Evolutionary conservation across 495 filamentous ascomycete genomes (phyloP).

Genomic region (Lasiosphaeris hirsuta): DNA sequence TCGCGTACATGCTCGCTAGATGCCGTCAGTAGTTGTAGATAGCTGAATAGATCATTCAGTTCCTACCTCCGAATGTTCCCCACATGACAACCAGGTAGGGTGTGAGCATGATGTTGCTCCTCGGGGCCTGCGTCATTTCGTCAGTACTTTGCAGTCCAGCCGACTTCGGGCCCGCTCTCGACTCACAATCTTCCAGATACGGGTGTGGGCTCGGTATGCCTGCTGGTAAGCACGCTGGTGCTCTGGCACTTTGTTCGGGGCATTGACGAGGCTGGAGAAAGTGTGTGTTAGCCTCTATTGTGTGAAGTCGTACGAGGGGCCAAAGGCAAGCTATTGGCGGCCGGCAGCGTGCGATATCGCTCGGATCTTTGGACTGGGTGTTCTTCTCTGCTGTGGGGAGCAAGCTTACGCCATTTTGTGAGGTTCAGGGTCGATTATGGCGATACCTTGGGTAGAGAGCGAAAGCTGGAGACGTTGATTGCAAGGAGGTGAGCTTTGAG

Average conservation of each 20-base stretch:
- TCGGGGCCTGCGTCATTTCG: constrained; percentile 51
- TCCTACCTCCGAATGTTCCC: constrained; percentile 50
- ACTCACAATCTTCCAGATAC: constrained; percentile 86
- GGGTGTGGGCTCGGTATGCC: constrained; percentile 64
- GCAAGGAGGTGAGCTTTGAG: constrained; percentile 7
- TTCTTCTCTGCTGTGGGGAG: background rate
- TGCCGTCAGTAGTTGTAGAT: constrained; percentile 42
- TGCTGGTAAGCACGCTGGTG: constrained; percentile 82
- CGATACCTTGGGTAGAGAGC: background rate
- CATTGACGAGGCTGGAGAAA: constrained; percentile 61
- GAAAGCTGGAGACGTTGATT: constrained; percentile 7
- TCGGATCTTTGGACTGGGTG: background rate
- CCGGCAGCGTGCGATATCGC: background rate
- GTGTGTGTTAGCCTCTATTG: background rate
- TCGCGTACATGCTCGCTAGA: constrained; percentile 57
- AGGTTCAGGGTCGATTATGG: background rate
- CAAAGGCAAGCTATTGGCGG: background rate
- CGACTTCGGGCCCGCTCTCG: background rate
- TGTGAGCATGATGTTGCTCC: constrained; percentile 62
- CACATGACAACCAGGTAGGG: constrained; percentile 73
- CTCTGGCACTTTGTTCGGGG: constrained; percentile 79
- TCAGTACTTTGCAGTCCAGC: constrained; percentile 15
- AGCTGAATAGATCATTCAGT: constrained; percentile 19
- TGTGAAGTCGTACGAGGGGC: constrained; percentile 21
- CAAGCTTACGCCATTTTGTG: constrained; percentile 8